Percentiles rank a stretch among this genome's conserved stretches.
Conservation (phyloP, 2,329 filamentous ascomycete species). For the Cytospora chrysosperma region DNA sequence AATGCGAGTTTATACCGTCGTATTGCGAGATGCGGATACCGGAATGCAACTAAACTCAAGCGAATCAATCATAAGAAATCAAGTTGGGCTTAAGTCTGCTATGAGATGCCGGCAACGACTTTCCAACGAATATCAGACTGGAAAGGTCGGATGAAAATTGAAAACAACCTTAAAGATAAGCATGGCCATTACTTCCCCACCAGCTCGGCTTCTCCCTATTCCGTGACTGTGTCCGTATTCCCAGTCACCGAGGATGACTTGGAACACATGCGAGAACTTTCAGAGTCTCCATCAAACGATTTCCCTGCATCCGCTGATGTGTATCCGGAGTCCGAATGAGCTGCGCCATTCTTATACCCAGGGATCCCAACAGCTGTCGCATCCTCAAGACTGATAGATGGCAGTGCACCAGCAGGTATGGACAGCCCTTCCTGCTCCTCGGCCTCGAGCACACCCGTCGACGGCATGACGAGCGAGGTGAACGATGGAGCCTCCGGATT, state of each 20-base stretch:
- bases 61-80: not conserved
- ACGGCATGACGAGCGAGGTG: not conserved
- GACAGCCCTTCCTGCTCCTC: not conserved
- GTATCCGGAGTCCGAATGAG: not conserved
- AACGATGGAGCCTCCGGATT: not conserved
- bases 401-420: not conserved
- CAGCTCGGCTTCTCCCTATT: not conserved
- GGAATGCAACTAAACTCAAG: not conserved
- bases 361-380: not conserved
- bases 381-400: not conserved
- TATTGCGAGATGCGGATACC: not conserved
- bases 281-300: not conserved
- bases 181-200: not conserved
- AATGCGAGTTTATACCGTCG: not conserved
- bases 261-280: not conserved
- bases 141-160: too few species aligned
- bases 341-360: not conserved
- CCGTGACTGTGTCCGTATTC: not conserved
- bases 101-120: not conserved
- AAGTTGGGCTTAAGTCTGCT: not conserved
- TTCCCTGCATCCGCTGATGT: not conserved
- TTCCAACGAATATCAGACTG: not conserved
- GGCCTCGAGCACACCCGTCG: not conserved
- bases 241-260: not conserved
- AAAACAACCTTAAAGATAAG: not conserved